Conservation (phyloP, 2,329 filamentous ascomycete species). For the Incumbomyces delicatus region DNA sequence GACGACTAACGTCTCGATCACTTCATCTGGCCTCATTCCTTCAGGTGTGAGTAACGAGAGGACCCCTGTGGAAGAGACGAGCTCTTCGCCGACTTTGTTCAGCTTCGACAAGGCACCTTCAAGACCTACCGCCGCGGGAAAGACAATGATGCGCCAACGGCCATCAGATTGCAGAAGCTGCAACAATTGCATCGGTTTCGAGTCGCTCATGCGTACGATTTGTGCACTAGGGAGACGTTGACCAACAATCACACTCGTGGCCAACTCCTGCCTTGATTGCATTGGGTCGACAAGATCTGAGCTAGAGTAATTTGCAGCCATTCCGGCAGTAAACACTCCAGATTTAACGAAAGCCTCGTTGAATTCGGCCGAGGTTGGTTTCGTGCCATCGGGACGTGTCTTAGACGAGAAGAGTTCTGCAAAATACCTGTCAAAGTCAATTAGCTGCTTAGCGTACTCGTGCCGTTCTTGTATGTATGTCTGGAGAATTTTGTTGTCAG, state of each 20-base stretch:
- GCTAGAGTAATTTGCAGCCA: slow-evolving; percentile 46
- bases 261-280: slow-evolving; percentile 28
- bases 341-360: slow-evolving; percentile 48
- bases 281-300: slow-evolving; percentile 37
- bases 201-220: slow-evolving; percentile 52
- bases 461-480: slow-evolving; percentile 47
- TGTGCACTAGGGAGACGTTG: slow-evolving; percentile 46
- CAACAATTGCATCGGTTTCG: slow-evolving; percentile 45
- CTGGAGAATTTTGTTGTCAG: slow-evolving; percentile 35
- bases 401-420: slow-evolving; percentile 44
- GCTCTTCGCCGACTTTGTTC: slow-evolving; percentile 32
- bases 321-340: slow-evolving; percentile 51
- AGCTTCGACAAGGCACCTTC: slow-evolving; percentile 24
- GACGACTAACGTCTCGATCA: slow-evolving; percentile 50
- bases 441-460: slow-evolving; percentile 47
- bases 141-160: slow-evolving; percentile 43
- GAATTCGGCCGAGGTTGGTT: slow-evolving; percentile 41
- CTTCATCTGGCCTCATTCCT: slow-evolving; percentile 38
- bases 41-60: slow-evolving; percentile 35
- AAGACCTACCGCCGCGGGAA: slow-evolving; percentile 35
- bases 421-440: slow-evolving; percentile 50
- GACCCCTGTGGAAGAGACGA: slow-evolving; percentile 33
- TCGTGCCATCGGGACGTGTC: slow-evolving; percentile 16
- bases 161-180: slow-evolving; percentile 43
- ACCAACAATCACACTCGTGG: slow-evolving; percentile 32